Percentiles rank a stretch among this genome's conserved stretches.
These are phyloP conservation scores for Isatis tinctoria DNA, from an alignment of 345 rosid species.

Conservation along the genomic window DNA sequence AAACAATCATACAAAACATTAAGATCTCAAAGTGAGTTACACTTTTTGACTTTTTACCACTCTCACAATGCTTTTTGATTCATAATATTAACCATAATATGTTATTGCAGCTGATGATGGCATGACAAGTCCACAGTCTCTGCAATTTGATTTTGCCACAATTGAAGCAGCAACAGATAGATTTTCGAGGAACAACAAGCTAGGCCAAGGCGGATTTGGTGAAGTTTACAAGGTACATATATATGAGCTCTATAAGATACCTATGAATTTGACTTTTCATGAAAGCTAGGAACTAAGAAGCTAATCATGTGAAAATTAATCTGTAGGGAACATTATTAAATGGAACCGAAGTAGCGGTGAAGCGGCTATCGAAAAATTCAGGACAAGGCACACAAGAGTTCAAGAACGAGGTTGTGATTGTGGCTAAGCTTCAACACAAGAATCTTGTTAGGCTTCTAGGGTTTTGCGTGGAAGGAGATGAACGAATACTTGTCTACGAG, in stretches of 20 bases:
- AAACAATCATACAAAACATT: not conserved
- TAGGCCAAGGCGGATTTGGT: slow-evolving; percentile 26
- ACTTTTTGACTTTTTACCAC: not conserved
- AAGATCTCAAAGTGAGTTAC: not conserved
- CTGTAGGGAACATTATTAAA: slow-evolving; percentile 5
- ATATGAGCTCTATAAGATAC: not conserved
- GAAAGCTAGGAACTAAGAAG: not conserved
- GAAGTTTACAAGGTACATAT: slow-evolving; percentile 27
- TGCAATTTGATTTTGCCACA: slow-evolving; percentile 16
- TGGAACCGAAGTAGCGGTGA: slow-evolving; percentile 40
- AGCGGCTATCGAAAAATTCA: slow-evolving; percentile 36
- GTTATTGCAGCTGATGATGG: slow-evolving; percentile 3
- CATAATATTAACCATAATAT: not conserved
- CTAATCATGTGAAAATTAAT: not conserved
- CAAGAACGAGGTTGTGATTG: slow-evolving; percentile 38
- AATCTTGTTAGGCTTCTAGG: slow-evolving; percentile 41
- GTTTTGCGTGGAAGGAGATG: slow-evolving; percentile 35
- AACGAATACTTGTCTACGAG: slow-evolving; percentile 41
- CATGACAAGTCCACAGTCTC: slow-evolving; percentile 1
- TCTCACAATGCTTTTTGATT: not conserved
- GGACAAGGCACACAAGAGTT: slow-evolving; percentile 41
- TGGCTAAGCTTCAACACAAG: slow-evolving; percentile 50
- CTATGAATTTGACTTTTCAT: not conserved
- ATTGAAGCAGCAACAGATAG: slow-evolving; percentile 12
- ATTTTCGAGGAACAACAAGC: not conserved